A percentile compares a stretch with the other conserved stretches of the same genome.
These are phyloP conservation scores for Vachellia collinsii DNA, from an alignment of 306 rosid species.

Conservation along the genomic window DNA sequence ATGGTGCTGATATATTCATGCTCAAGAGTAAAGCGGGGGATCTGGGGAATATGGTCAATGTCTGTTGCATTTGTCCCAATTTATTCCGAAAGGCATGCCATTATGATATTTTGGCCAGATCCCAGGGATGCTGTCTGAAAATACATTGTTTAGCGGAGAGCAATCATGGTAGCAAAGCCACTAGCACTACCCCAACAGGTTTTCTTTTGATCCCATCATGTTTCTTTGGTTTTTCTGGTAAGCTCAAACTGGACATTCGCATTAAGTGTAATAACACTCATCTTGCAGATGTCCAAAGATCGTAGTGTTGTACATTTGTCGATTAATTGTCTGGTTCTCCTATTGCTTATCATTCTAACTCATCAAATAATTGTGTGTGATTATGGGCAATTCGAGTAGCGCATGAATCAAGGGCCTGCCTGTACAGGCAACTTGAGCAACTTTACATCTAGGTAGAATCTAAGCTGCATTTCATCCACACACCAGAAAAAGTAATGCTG, in stretches of 20 bases:
- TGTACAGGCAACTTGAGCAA: constrained; percentile 7
- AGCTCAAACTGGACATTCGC: constrained; percentile 42
- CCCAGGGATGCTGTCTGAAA: constrained; percentile 36
- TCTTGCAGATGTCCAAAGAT: not conserved
- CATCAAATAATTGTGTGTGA: too few species aligned
- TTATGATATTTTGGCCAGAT: constrained; percentile 44
- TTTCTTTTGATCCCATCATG: constrained; percentile 49
- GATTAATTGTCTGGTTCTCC: constrained; percentile 19
- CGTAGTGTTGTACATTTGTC: not conserved
- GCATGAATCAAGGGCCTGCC: too few species aligned
- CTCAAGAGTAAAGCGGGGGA: constrained; percentile 31
- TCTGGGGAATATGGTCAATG: constrained; percentile 44
- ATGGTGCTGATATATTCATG: constrained; percentile 43
- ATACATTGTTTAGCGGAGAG: constrained; percentile 38
- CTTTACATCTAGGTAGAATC: constrained; percentile 28
- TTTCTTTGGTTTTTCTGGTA: constrained; percentile 35
- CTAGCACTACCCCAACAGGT: constrained; percentile 27
- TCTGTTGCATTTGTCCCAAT: constrained; percentile 52
- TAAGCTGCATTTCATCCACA: constrained; percentile 6
- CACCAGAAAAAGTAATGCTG: not conserved
- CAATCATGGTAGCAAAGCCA: constrained; percentile 11
- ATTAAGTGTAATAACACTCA: constrained; percentile 30
- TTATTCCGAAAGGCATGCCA: not conserved
- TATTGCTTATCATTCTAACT: not conserved
- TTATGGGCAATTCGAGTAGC: too few species aligned